A percentile compares a stretch with the other conserved stretches of the same genome.
Evolutionary conservation across 2,329 filamentous ascomycete species (phyloP).

Genomic region (Rasamsonia emersonii): DNA sequence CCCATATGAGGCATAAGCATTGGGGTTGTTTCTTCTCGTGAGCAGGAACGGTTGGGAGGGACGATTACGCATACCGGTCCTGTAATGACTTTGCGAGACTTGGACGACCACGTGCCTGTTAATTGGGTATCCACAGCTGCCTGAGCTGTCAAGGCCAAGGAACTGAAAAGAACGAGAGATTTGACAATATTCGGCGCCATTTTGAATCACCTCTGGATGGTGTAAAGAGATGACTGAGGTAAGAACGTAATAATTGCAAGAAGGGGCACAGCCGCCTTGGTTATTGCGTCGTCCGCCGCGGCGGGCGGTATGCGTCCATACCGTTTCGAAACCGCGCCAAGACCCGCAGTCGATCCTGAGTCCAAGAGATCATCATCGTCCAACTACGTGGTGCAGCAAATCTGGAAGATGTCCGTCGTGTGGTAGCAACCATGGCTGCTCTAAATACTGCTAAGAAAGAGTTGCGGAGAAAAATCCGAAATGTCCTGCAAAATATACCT

Average conservation of each 20-base stretch:
- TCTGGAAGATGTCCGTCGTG: too few relatives aligned
- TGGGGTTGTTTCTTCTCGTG: too few relatives aligned
- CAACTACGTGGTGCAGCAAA: too few relatives aligned
- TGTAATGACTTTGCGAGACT: slow-evolving; percentile 60
- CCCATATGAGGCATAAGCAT: too few relatives aligned
- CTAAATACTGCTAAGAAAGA: slow-evolving; percentile 66
- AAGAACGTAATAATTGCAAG: too few relatives aligned
- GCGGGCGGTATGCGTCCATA: too few relatives aligned
- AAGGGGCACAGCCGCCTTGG: too few relatives aligned
- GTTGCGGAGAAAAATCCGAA: slow-evolving; percentile 62
- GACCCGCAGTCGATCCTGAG: too few relatives aligned
- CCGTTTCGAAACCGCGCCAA: too few relatives aligned
- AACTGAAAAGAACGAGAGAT: slow-evolving; percentile 21
- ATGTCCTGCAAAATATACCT: slow-evolving; percentile 52
- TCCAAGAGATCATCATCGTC: too few relatives aligned
- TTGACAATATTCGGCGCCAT: slow-evolving; percentile 18
- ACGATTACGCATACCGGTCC: slow-evolving; percentile 50
- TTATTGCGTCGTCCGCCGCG: too few relatives aligned
- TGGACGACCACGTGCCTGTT: slow-evolving; percentile 65
- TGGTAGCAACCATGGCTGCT: slow-evolving; percentile 45
- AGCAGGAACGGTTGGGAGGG: too few relatives aligned
- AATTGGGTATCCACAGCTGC: slow-evolving; percentile 42
- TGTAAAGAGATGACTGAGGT: slow-evolving; percentile 6
- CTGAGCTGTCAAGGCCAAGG: slow-evolving; percentile 30
- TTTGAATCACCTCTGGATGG: slow-evolving; percentile 5